phyloP scores from a whole-genome alignment of 2,329 filamentous ascomycete species.

The Nemania sp. region DNA sequence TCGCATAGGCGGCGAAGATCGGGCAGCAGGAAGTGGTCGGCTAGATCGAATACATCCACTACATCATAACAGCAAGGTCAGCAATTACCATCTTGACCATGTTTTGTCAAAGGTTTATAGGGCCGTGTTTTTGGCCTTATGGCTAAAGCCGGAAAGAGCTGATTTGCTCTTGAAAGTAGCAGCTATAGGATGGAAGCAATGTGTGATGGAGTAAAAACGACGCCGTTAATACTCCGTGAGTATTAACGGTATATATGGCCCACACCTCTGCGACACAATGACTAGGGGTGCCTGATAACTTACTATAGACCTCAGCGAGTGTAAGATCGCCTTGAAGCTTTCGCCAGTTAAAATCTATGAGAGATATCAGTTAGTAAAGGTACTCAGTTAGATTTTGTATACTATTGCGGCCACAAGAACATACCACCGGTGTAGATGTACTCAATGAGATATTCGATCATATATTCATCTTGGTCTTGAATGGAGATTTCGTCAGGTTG shows the following conservation, averaged over 20 bases:
- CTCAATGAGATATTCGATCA: neutral
- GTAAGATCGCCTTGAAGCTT: neutral
- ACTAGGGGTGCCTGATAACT: neutral
- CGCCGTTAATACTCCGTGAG: too few species aligned
- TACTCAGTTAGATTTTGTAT: neutral
- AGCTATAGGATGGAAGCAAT: neutral
- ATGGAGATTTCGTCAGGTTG: neutral
- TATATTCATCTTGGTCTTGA: neutral
- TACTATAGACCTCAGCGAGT: neutral
- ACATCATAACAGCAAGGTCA: neutral
- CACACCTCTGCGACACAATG: neutral
- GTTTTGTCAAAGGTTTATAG: neutral
- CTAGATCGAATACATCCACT: constrained; percentile 1
- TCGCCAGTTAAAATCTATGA: neutral
- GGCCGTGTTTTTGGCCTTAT: too few species aligned
- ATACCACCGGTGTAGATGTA: constrained; percentile 3
- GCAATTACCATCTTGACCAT: too few species aligned
- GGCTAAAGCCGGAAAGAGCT: too few species aligned
- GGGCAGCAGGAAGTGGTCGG: constrained; percentile 9
- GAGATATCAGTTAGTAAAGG: neutral
- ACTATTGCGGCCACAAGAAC: neutral
- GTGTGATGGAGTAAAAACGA: too few species aligned
- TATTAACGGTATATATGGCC: too few species aligned
- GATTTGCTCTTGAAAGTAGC: neutral
- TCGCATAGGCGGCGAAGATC: neutral